Conservation (phyloP, 2,329 filamentous ascomycete species). For the Penicillium olsonii region DNA sequence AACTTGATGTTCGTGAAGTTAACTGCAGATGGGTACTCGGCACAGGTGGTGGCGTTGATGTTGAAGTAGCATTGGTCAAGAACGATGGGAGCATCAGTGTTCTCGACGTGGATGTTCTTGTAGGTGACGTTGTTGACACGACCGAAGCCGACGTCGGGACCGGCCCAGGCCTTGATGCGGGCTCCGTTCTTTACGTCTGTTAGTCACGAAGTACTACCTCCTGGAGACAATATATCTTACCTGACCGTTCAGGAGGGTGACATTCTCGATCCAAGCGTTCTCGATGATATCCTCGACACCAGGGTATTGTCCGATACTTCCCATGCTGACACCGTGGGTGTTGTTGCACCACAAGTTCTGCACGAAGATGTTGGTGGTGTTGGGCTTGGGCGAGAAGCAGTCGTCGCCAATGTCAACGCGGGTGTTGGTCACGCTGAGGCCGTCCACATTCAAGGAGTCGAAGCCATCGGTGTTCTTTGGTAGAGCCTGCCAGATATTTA, state of each 20-base stretch:
- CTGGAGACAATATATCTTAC: constrained; percentile 23
- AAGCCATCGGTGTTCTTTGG: constrained; percentile 66
- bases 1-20: constrained; percentile 62
- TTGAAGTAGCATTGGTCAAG: constrained; percentile 67
- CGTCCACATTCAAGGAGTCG: constrained; percentile 60
- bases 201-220: constrained; percentile 6
- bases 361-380: constrained; percentile 59
- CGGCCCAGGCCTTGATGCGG: constrained; percentile 64
- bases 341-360: constrained; percentile 64
- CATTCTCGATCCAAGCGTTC: constrained; percentile 61
- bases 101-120: constrained; percentile 60
- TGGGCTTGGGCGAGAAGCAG: constrained; percentile 63
- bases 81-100: constrained; percentile 60
- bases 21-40: constrained; percentile 56
- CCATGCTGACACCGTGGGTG: constrained; percentile 60
- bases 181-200: constrained; percentile 52
- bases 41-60: constrained; percentile 54
- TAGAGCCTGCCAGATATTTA: constrained; percentile 34
- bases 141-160: constrained; percentile 58
- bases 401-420: constrained; percentile 61
- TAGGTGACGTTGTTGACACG: constrained; percentile 65
- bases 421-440: constrained; percentile 53
- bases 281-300: constrained; percentile 58
- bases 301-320: constrained; percentile 59
- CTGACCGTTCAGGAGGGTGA: constrained; percentile 56